phyloP scores from a whole-genome alignment of 108 stramenopile species.

The Pseudonitzschia pungens region DNA sequence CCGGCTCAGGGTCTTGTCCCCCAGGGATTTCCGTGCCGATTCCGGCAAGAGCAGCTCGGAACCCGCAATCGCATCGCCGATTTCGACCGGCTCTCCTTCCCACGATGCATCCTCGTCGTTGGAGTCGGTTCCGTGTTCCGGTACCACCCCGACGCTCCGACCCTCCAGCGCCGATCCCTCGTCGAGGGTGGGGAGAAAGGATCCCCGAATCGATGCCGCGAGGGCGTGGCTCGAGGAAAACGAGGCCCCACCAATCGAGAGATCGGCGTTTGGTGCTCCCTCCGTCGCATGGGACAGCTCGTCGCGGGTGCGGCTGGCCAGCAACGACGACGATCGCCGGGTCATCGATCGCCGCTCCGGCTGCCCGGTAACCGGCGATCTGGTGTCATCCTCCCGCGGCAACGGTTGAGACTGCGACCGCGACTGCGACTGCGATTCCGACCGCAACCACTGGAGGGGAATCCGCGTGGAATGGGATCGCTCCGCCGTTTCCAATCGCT shows the following conservation, averaged over 20 bases:
- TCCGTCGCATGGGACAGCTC: too few species aligned
- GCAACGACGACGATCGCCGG: neutral
- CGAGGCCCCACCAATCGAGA: neutral
- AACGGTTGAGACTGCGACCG: neutral
- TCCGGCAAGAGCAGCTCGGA: constrained; percentile 10
- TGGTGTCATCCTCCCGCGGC: neutral
- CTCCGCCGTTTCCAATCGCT: constrained; percentile 54
- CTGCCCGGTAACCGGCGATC: neutral
- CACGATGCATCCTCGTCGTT: neutral
- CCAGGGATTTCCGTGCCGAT: neutral
- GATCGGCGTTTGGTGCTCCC: too few species aligned
- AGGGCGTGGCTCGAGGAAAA: neutral
- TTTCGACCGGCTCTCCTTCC: neutral
- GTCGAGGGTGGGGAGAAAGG: neutral
- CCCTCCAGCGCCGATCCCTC: neutral
- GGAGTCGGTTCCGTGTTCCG: neutral
- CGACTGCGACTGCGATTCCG: constrained; percentile 12
- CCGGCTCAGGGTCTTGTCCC: neutral
- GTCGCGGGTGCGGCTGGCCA: constrained; percentile 5
- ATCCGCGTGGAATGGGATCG: constrained; percentile 56
- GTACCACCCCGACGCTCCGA: neutral
- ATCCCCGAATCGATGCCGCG: neutral
- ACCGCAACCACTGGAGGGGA: constrained; percentile 47
- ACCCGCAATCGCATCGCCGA: neutral
- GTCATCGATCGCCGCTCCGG: neutral